Evolutionary conservation across 2,329 filamentous ascomycete species (phyloP).

Genomic region (Nectriaceae sp.): DNA sequence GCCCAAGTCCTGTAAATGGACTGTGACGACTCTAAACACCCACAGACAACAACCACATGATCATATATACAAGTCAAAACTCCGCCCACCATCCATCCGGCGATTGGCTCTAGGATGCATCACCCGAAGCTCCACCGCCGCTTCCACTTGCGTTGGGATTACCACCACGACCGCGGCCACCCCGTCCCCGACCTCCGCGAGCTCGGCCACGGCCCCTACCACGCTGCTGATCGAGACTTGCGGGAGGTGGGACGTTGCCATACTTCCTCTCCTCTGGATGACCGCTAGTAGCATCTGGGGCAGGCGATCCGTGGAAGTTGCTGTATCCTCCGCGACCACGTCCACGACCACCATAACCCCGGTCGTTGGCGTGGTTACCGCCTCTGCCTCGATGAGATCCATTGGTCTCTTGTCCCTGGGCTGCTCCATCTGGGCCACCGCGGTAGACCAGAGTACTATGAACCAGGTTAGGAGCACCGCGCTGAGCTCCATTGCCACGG

Average conservation of each 20-base stretch:
- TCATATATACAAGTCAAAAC: not conserved
- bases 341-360: slow-evolving; percentile 32
- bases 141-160: too few relatives aligned
- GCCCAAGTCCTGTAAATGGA: not conserved
- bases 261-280: slow-evolving; percentile 39
- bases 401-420: slow-evolving; percentile 31
- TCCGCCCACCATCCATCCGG: not conserved
- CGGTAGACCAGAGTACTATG: slow-evolving; percentile 58
- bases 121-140: slow-evolving; percentile 4
- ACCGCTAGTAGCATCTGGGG: not conserved
- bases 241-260: slow-evolving; percentile 62
- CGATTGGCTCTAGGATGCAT: slow-evolving; percentile 20
- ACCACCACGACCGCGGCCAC: slow-evolving; percentile 37
- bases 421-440: slow-evolving; percentile 34
- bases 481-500: slow-evolving; percentile 39
- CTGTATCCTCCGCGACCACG: slow-evolving; percentile 32
- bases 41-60: not conserved
- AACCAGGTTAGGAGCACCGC: slow-evolving; percentile 46
- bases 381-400: slow-evolving; percentile 24
- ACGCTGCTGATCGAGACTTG: slow-evolving; percentile 50
- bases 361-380: slow-evolving; percentile 22
- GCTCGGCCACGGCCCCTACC: slow-evolving; percentile 43
- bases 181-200: slow-evolving; percentile 42
- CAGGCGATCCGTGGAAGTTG: slow-evolving; percentile 11
- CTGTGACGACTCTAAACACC: not conserved